Base-by-base conservation (phyloP, 768 basidiomycete species). In the Pisolithus tinctorius region DNA sequence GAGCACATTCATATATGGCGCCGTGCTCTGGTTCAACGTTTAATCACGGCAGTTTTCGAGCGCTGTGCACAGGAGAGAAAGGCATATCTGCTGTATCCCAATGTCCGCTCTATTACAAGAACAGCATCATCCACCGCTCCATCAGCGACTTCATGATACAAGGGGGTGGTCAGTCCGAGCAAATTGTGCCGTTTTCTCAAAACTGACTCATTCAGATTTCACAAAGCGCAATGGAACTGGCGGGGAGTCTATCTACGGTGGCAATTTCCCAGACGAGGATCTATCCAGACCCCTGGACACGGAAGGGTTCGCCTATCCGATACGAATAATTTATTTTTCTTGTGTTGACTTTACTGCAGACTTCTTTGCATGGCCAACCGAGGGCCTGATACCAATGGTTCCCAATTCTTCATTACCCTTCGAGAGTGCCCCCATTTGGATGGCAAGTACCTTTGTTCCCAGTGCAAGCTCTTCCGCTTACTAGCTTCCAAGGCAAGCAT, bases 351-450 rank as follows among this genome's bases (percentile, higher is more conserved):
- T 43, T 47, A 37, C 46, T 46, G 39, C 57, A 84, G 82, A 11
- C 69, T 94, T 26, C 71, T 95, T 10, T 90, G 88, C 60, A 95
- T 94, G 93, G 92, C 92, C 9, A 95, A 95, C 65, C 79, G 79
- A 56, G 88, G 88, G 3, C 82, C 86, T 0, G 73, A 87, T 67
- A 93, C 92, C 34, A 94, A 93, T 57, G 83, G 84, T 36, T 88
- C 85, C 1, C 92, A 94, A 56, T 94, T 86, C 63, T 93, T 94
- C 63, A 74, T 93, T 55, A 91, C 92, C 20, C 75, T 94, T 10
- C 74, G 78, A n/a, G 76, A 79, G 14, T 82, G 86, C 54, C 80
- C 83, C 4, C 88, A 91, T 63, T 66, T 91, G 42, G 77, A 86
- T 61, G 90, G 90, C 73, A 68, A 69, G 69, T 55, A 0, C 47